Base-by-base conservation (phyloP, 306 rosid species). In the Rosa persica region DNA sequence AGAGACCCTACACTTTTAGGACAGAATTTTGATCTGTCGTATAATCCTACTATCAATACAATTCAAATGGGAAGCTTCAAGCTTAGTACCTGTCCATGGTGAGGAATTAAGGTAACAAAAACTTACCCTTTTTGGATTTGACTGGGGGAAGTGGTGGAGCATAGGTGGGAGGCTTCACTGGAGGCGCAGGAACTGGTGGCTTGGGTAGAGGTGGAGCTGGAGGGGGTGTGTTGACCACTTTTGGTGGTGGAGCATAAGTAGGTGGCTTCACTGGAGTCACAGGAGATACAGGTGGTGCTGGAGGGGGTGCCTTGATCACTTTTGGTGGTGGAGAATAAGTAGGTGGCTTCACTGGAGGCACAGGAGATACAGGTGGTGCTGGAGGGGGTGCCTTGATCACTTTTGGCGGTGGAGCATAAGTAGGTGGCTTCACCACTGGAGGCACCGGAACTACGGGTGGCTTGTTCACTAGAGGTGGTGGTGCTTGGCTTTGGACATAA, bases 71-170 rank as follows among this genome's bases (percentile, higher is more conserved):
- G 40, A 0, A 64, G 16, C 42, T 64, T 60, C 13, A 60, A 60
- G 66, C 39, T 60, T 19, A 25, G 7, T 25, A 12, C 67, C 11
- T 60, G 16, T 25, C 39, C 7, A 60, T 10, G 19, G 19, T 60
- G 67, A 25, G 67, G 15, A 25, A 61, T 61, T 6, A 8, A 65
- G 70, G 12, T 16, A 65, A 36, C 44, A 5, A 65, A 58, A 58
- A 38, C n/a, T 44, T 84, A 90, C 96, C 96, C 73, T 83, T 76
- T 8, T 17, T 76, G 47, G 97, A 89, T 77, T 57, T 90, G 7
- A 90, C 90, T 1, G 86, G 75, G 23, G 89, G 93, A 36, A 70
- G 77, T 67, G 89, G 88, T 39, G 88, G 82, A 81, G 71, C 8
- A 20, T 25, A 20, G 68, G 80, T 5, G 72, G 83, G 83, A n/a